Evolutionary conservation across 345 rosid species (phyloP), one percentile per base, ranked within the genome.

Genomic region (Carallia pectinifolia): DNA sequence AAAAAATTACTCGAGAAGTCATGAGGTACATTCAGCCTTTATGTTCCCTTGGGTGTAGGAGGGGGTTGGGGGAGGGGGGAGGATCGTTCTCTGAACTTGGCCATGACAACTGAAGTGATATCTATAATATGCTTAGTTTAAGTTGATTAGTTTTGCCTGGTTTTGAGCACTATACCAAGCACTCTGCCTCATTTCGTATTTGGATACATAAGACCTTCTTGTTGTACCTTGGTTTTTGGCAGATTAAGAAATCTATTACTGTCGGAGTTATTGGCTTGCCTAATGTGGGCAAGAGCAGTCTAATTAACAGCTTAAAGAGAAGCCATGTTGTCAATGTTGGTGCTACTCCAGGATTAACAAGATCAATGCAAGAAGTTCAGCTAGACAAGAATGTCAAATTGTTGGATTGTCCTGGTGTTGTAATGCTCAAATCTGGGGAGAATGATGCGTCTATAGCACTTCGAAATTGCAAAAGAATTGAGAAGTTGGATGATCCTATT

Each of bases 261-360:
- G 97, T 95, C 33, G 98, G 98, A 63, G 77, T 95, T 37, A 89
- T 95, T 58, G 99, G 99, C 65, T 81, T 92, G 67, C 98, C 98
- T 70, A 95, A 92, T 85, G 99, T 95, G 31, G 99, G 98, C 66
- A 95, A 95, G 88, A 95, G 99, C 79, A 95, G 99, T 83, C 89
- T 95, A 66, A 95, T 95, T 52, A 95, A 95, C 85, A 95, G 99
- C 83, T 85, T 95, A 84, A 95, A 92, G 83, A 87, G 98, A 80
- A 81, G 86, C 56, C 97, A 89, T 69, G 99, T 90, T 64, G 99
- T 80, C 67, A 89, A 92, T 81, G 99, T 88, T 54, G 99, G 99
- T 54, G 88, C 97, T 58, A 92, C 99, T 61, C 98, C 99, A 50
- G 99, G 99, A 27, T 77, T 95, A 65, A 95, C 97, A 6, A 91